Percentiles rank a stretch among this genome's conserved stretches.
phyloP scores from a whole-genome alignment of 1,139 yeast genomes.

The Nakaseomyces nivariensis region DNA sequence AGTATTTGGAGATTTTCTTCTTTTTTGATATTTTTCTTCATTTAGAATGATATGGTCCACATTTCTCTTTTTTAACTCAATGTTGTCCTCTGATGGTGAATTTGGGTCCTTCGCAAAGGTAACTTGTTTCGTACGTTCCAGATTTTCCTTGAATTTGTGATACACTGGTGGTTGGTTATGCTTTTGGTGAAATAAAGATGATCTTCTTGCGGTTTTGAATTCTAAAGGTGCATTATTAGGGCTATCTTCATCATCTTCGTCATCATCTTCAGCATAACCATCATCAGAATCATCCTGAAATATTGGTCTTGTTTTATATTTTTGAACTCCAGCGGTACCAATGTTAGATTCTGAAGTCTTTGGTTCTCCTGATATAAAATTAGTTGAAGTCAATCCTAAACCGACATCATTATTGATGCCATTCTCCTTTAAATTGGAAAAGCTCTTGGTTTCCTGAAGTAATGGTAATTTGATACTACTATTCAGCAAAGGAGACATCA shows the following conservation, averaged over 20 bases:
- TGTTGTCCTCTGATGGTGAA: not conserved
- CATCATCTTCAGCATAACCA: slow-evolving; percentile 30
- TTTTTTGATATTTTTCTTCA: not conserved
- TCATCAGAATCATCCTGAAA: slow-evolving; percentile 24
- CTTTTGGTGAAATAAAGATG: slow-evolving; percentile 15
- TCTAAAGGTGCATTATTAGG: slow-evolving; percentile 33
- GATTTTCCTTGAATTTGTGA: not conserved
- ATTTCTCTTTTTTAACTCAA: not conserved
- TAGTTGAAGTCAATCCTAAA: not conserved
- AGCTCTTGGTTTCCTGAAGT: slow-evolving; percentile 2
- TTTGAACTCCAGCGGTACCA: not conserved
- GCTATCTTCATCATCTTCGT: slow-evolving; percentile 20
- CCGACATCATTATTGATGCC: not conserved
- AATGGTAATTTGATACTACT: slow-evolving; percentile 7
- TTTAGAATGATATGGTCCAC: slow-evolving; percentile 10
- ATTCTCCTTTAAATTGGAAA: not conserved
- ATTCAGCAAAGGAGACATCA: slow-evolving; percentile 3
- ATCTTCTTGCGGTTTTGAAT: slow-evolving; percentile 16
- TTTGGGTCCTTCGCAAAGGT: not conserved
- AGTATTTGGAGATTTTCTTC: not conserved
- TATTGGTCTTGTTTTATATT: slow-evolving; percentile 7
- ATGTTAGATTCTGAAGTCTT: not conserved
- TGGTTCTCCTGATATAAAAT: not conserved
- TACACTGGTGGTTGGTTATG: slow-evolving; percentile 6
- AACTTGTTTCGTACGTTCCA: not conserved